A percentile compares a stretch with the other conserved stretches of the same genome.
Conservation (phyloP, 208 protist genomes). For the Leishmania major region DNA sequence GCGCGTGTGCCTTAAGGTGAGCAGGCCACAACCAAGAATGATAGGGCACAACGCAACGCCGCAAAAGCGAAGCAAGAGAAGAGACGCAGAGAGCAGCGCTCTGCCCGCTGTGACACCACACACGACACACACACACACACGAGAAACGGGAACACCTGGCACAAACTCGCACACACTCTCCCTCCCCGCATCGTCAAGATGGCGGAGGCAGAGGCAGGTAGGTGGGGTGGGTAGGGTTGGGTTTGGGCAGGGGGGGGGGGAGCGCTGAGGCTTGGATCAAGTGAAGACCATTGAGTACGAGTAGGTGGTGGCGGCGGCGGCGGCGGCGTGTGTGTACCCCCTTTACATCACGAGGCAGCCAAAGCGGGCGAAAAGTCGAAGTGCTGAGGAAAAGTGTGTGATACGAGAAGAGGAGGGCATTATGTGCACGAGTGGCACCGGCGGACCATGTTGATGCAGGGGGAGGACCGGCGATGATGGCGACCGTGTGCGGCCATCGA, state of each 20-base stretch:
- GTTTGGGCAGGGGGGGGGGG: too few species aligned
- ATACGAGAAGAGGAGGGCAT: not conserved
- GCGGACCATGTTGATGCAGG: not conserved
- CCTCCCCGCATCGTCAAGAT: not conserved
- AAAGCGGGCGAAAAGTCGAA: not conserved
- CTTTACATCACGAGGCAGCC: not conserved
- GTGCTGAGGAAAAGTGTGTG: not conserved
- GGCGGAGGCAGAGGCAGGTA: not conserved
- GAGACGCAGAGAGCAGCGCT: not conserved
- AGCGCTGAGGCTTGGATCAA: too few species aligned
- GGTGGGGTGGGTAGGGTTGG: too few species aligned
- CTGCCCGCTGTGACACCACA: not conserved
- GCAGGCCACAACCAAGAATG: too few species aligned
- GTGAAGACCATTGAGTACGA: too few species aligned
- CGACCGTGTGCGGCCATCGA: not conserved
- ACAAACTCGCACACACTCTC: not conserved
- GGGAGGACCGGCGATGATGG: not conserved
- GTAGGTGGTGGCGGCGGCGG: too few species aligned
- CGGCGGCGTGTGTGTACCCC: not conserved
- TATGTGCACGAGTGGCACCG: not conserved
- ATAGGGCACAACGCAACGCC: too few species aligned
- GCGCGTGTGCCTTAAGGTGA: too few species aligned
- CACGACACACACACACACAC: not conserved
- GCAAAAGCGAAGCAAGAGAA: too few species aligned
- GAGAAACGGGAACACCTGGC: not conserved